Evolutionary conservation across 2,329 filamentous ascomycete species (phyloP), one percentile per base, ranked within the genome.

Genomic region (Decorospora gaudefroyi): DNA sequence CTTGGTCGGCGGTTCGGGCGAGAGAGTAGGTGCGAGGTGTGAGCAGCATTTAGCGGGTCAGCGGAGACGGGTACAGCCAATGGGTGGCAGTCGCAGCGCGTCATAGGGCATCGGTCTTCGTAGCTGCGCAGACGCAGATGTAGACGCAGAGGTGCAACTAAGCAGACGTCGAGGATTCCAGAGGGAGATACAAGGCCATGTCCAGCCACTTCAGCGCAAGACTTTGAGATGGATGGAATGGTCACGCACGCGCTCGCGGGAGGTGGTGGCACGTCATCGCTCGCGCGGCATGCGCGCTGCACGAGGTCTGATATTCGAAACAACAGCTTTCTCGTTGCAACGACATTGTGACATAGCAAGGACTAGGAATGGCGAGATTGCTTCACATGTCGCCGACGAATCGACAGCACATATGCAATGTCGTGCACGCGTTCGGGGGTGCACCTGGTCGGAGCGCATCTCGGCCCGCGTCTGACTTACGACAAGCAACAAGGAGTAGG

Each of bases 31-130:
- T 67, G 51, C 69, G 69, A 52, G 69, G 67, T 35, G 68, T 69
- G 60, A 73, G 68, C 46, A 73, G 62, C 70, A 73, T 73, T 62
- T 68, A 63, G 55, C 63, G 58, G 51, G 55, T 50, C 43, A 53
- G 55, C 51, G 52, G 50, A 55, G 40, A 53, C 28, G 42, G 48
- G 48, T 45, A 55, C 40, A 22, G 47, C 51, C 53, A 55, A 55
- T 57, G 31, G 46, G 42, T 39, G 47, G 29, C 45, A 33, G 25
- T 35, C 40, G 28, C 39, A 46, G 36, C 37, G 51, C 53, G 51
- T 57, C 53, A 54, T 54, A 47, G 42, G 45, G 22, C 45, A 26
- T 45, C 17, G 40, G 32, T 30, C 34, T 34, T 33, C 29, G 49
- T 43, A 41, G 38, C 38, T 44, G 43, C 42, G 43, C 40, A 35